Evolutionary conservation across 495 filamentous ascomycete species (phyloP).

Genomic region (Trichoderma orchidacearum): DNA sequence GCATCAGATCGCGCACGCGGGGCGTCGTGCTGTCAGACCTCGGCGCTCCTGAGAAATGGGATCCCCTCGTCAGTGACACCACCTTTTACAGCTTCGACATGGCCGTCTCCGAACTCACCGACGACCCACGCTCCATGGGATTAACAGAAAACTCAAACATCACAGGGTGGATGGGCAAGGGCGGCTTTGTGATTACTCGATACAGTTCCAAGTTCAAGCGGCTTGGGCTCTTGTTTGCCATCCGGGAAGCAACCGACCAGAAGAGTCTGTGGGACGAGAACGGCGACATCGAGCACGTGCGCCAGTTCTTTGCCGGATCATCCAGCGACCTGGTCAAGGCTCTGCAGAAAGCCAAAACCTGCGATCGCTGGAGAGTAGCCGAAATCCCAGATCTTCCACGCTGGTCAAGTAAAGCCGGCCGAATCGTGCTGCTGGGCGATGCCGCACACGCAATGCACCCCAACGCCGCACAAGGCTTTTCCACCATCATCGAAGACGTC

Average conservation of each 20-base stretch:
- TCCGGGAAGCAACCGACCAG: not conserved
- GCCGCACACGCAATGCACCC: not conserved
- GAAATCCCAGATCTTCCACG: not conserved
- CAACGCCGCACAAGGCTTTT: not conserved
- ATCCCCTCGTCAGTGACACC: not conserved
- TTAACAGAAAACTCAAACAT: not conserved
- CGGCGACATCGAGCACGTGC: not conserved
- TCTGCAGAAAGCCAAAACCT: not conserved
- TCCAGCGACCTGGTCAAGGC: not conserved
- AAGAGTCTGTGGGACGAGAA: not conserved
- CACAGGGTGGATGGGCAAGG: not conserved
- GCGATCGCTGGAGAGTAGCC: not conserved
- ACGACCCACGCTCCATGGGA: not conserved
- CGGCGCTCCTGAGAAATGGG: not conserved
- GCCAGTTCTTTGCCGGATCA: not conserved
- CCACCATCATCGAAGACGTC: not conserved
- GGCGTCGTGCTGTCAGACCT: constrained; percentile 21
- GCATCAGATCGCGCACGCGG: constrained; percentile 31
- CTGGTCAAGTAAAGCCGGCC: not conserved
- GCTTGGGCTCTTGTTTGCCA: not conserved
- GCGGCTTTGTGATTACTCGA: not conserved
- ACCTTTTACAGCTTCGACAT: not conserved
- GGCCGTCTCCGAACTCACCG: not conserved
- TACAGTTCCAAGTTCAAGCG: not conserved
- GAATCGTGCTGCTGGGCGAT: not conserved